Conservation (phyloP, 805 yeast genomes). For the Candida tammaniensis region DNA sequence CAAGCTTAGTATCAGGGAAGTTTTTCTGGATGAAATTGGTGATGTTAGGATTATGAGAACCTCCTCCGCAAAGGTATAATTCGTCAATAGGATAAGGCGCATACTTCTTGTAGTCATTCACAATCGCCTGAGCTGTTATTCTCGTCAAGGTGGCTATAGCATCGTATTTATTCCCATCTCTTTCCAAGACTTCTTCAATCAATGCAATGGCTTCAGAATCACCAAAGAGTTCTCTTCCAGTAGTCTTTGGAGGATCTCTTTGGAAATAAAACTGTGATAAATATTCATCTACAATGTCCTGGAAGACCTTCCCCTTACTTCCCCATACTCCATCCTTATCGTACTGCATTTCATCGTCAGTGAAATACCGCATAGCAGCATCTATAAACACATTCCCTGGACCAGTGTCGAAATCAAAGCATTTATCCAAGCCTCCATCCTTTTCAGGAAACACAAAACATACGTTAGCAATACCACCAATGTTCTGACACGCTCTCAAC, state of each 20-base stretch:
- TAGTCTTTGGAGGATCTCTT: conserved; percentile 20
- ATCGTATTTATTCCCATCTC: conserved; percentile 17
- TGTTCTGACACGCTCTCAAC: conserved; percentile 20
- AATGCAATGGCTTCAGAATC: conserved; percentile 17
- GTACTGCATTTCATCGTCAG: conserved; percentile 17
- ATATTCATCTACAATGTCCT: conserved; percentile 17
- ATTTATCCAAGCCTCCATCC: conserved; percentile 19
- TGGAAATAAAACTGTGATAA: conserved; percentile 17
- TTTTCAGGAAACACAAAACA: conserved; percentile 19
- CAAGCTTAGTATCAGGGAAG: conserved; percentile 18
- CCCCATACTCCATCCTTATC: conserved; percentile 24
- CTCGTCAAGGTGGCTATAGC: conserved; percentile 22
- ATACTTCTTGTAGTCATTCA: conserved; percentile 16
- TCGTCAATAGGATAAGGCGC: conserved; percentile 17
- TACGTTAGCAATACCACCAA: conserved; percentile 25
- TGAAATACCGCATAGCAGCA: conserved; percentile 22
- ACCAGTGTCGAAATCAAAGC: conserved; percentile 22
- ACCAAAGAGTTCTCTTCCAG: conserved; percentile 24
- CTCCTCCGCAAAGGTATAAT: conserved; percentile 23
- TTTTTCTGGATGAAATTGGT: conserved; percentile 12
- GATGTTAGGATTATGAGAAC: conserved; percentile 21
- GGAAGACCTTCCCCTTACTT: conserved; percentile 17
- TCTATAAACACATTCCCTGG: conserved; percentile 26
- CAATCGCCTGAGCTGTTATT: conserved; percentile 22
- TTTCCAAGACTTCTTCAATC: conserved; percentile 3